These are phyloP conservation scores for Cystofilobasidium macerans DNA, from an alignment of 768 basidiomycete species.

Conservation along the genomic window DNA sequence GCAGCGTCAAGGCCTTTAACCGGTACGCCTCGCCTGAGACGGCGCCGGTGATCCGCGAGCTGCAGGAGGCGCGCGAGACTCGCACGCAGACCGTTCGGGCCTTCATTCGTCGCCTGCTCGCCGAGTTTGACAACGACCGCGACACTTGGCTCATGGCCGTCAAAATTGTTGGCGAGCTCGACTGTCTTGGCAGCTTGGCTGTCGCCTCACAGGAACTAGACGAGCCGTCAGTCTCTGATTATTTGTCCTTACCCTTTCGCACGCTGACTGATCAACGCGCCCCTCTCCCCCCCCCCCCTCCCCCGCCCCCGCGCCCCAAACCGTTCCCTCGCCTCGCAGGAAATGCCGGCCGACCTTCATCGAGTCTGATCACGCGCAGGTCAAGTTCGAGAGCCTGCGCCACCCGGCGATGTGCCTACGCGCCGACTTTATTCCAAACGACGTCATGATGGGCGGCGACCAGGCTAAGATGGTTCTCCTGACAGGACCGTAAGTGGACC, in stretches of 20 bases:
- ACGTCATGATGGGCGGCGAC: constrained; percentile 71
- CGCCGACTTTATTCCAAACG: constrained; percentile 78
- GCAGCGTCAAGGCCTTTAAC: constrained; percentile 64
- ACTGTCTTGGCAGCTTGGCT: constrained; percentile 84
- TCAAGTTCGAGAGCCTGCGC: constrained; percentile 64
- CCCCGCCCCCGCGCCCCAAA: too few relatives aligned
- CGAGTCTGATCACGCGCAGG: constrained; percentile 60
- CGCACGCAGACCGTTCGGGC: constrained; percentile 53
- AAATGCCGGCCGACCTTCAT: constrained; percentile 81
- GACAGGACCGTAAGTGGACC: constrained; percentile 52
- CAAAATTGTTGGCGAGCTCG: constrained; percentile 61
- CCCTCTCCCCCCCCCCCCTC: constrained; percentile 44
- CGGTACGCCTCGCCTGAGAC: constrained; percentile 72
- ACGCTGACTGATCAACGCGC: constrained; percentile 59
- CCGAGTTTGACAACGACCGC: constrained; percentile 38
- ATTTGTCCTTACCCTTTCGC: background rate
- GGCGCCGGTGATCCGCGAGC: constrained; percentile 55
- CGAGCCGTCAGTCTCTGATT: constrained; percentile 50
- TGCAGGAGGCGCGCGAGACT: constrained; percentile 91
- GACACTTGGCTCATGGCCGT: constrained; percentile 35
- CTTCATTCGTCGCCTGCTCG: constrained; percentile 48
- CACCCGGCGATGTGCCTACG: constrained; percentile 31
- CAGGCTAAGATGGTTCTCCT: constrained; percentile 61
- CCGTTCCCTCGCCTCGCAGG: constrained; percentile 77
- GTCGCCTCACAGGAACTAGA: constrained; percentile 81